Conservation (phyloP, 176 grass and related monocot species). For the Aegilops speltoides region DNA sequence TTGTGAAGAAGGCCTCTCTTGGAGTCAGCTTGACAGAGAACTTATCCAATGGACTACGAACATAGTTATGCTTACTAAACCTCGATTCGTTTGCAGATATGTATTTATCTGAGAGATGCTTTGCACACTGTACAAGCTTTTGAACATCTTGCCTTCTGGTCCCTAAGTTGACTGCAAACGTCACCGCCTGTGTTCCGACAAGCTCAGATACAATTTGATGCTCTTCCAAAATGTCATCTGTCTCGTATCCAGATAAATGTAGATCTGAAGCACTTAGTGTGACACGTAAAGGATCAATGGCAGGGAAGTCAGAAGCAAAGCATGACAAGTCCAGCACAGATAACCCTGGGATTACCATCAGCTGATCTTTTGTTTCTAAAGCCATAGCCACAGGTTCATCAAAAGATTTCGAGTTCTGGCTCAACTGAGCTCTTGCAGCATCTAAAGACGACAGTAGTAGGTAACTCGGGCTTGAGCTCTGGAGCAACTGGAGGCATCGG, state of each 20-base stretch:
- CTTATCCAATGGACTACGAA: constrained; percentile 32
- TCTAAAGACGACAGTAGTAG: constrained; percentile 85
- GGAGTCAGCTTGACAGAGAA: constrained; percentile 53
- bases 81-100: constrained; percentile 24
- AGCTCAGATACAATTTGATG: constrained; percentile 70
- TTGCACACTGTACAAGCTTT: constrained; percentile 54
- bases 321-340: constrained; percentile 53
- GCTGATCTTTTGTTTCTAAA: constrained; percentile 34
- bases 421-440: constrained; percentile 78
- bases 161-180: constrained; percentile 78
- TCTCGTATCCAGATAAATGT: constrained; percentile 53
- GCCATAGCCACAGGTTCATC: constrained; percentile 50
- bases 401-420: constrained; percentile 49
- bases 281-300: constrained; percentile 71
- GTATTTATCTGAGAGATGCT: constrained; percentile 56
- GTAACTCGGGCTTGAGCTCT: constrained; percentile 93
- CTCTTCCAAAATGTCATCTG: constrained; percentile 55
- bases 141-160: constrained; percentile 56
- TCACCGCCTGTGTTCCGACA: constrained; percentile 58
- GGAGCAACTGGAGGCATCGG: constrained; percentile 72
- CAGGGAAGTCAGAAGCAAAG: constrained; percentile 66
- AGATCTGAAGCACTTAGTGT: constrained; percentile 54
- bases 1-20: constrained; percentile 77
- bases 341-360: constrained; percentile 58
- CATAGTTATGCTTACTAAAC: not conserved